Conservation (phyloP, 495 filamentous ascomycete genomes). For the Trichocladium uniseriatum region DNA sequence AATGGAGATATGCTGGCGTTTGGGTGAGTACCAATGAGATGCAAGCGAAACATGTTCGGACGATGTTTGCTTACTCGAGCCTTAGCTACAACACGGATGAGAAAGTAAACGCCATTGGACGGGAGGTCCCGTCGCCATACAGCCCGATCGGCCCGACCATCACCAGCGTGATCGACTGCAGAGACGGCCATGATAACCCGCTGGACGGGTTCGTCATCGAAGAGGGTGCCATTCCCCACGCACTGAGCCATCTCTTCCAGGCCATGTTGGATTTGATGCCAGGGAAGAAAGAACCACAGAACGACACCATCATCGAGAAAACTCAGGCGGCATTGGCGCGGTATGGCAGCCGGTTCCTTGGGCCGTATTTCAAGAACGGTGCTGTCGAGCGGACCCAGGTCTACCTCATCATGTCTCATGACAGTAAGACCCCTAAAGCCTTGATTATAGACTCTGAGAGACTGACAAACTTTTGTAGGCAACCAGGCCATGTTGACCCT, state of each 20-base stretch:
- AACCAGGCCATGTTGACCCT: conserved; percentile 53
- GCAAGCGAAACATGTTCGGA: background rate
- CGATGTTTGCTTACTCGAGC: conserved; percentile 7
- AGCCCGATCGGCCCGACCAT: conserved; percentile 56
- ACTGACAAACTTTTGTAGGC: conserved; percentile 18
- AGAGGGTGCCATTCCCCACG: conserved; percentile 53
- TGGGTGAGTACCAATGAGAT: conserved; percentile 31
- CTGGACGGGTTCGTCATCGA: conserved; percentile 57
- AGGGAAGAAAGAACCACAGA: conserved; percentile 36
- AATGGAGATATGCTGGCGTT: conserved; percentile 61
- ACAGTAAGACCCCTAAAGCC: conserved; percentile 32
- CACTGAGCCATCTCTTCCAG: conserved; percentile 48
- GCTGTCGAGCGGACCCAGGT: conserved; percentile 51
- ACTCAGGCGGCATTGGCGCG: conserved; percentile 39
- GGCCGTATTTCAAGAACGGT: conserved; percentile 47
- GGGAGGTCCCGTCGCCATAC: conserved; percentile 36
- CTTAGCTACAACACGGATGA: conserved; percentile 48
- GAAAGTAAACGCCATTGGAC: conserved; percentile 48
- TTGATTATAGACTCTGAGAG: background rate
- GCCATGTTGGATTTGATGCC: conserved; percentile 48
- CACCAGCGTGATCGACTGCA: conserved; percentile 54
- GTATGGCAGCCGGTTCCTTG: conserved; percentile 43
- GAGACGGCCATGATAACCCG: conserved; percentile 42
- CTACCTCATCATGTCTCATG: conserved; percentile 65
- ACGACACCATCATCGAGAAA: conserved; percentile 30